These are phyloP conservation scores for Colletotrichum salicis DNA, from an alignment of 2,329 filamentous ascomycete genomes.

Conservation along the genomic window DNA sequence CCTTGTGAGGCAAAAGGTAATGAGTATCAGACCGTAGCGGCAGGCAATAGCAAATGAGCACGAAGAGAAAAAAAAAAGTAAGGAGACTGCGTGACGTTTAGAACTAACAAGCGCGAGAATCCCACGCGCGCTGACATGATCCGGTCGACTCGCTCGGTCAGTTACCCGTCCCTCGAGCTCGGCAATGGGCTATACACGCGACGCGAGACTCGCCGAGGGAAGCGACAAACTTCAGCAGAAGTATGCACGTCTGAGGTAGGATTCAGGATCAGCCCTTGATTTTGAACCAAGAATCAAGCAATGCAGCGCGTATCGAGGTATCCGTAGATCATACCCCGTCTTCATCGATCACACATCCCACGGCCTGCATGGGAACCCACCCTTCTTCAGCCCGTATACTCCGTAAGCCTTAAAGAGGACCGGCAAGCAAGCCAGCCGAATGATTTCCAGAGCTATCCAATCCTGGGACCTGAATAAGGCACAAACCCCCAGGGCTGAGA, in stretches of 20 bases:
- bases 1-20: neutral
- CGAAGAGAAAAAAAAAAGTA: neutral
- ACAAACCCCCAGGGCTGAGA: constrained; percentile 1
- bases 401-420: too few relatives aligned
- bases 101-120: neutral
- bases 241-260: too few relatives aligned
- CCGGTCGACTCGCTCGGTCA: neutral
- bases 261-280: too few relatives aligned
- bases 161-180: neutral
- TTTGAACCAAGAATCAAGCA: too few relatives aligned
- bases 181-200: neutral
- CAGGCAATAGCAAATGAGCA: neutral
- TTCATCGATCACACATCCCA: neutral
- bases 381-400: neutral
- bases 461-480: neutral
- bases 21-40: too few relatives aligned
- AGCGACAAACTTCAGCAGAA: too few relatives aligned
- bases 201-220: too few relatives aligned
- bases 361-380: neutral
- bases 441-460: neutral
- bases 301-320: neutral
- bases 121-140: neutral
- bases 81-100: neutral
- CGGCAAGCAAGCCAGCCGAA: neutral
- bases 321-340: neutral